These are phyloP conservation scores for Myxozyma monticola DNA, from an alignment of 805 yeast species.

Conservation along the genomic window DNA sequence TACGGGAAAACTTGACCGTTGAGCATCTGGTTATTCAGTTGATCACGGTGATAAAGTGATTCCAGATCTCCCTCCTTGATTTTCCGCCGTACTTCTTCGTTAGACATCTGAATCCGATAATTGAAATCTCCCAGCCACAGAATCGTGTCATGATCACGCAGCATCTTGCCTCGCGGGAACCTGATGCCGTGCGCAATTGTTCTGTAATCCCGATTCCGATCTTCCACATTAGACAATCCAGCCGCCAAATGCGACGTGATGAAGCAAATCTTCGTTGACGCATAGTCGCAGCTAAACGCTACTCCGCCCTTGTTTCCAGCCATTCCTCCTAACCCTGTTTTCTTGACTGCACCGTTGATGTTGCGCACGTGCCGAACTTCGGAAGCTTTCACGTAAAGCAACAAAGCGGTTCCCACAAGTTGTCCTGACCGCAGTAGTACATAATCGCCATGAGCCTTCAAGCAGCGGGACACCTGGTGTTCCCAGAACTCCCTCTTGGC, in stretches of 20 bases:
- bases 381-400: constrained; percentile 66
- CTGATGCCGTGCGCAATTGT: constrained; percentile 73
- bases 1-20: constrained; percentile 70
- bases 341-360: constrained; percentile 92
- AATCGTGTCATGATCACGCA: constrained; percentile 80
- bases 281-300: constrained; percentile 83
- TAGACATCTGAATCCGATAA: constrained; percentile 69
- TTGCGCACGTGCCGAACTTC: constrained; percentile 64
- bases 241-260: constrained; percentile 94
- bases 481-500: constrained; percentile 81
- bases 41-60: constrained; percentile 69
- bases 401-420: constrained; percentile 80
- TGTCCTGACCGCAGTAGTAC: constrained; percentile 79
- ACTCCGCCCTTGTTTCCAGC: constrained; percentile 97
- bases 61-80: constrained; percentile 49
- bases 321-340: constrained; percentile 95
- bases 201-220: constrained; percentile 81
- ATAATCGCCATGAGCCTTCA: constrained; percentile 60
- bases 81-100: constrained; percentile 68
- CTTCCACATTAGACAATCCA: constrained; percentile 76
- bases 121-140: constrained; percentile 96
- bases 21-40: constrained; percentile 71
- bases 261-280: constrained; percentile 76
- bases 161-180: constrained; percentile 73
- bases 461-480: constrained; percentile 56